Conservation (phyloP, 1,284 basidiomycete genomes). For the Leccinum pachyderme region DNA sequence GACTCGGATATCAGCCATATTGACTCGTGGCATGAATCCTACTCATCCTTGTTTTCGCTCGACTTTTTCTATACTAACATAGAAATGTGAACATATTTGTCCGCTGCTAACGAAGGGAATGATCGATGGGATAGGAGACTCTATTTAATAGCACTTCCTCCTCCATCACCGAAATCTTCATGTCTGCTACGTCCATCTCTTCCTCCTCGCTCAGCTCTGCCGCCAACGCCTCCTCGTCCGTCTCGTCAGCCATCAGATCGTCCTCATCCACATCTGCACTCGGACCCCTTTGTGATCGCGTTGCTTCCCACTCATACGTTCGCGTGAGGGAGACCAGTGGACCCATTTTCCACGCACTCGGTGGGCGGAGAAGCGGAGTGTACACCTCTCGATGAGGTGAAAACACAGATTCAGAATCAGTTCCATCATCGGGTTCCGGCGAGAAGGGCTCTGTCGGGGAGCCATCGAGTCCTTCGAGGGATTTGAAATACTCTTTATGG, state of each 20-base stretch:
- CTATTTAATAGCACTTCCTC: slow-evolving; percentile 35
- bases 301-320: slow-evolving; percentile 21
- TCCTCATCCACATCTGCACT: slow-evolving; percentile 19
- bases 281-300: slow-evolving; percentile 19
- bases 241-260: slow-evolving; percentile 38
- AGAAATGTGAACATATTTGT: too few relatives aligned
- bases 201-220: slow-evolving; percentile 50
- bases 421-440: not conserved
- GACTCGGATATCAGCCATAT: too few relatives aligned
- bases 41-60: too few relatives aligned
- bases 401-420: slow-evolving; percentile 7
- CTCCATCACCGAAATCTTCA: slow-evolving; percentile 13
- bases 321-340: slow-evolving; percentile 15
- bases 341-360: slow-evolving; percentile 19
- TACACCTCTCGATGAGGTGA: slow-evolving; percentile 25
- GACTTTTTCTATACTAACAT: too few relatives aligned
- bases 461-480: slow-evolving; percentile 23
- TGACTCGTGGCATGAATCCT: too few relatives aligned
- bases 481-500: slow-evolving; percentile 38
- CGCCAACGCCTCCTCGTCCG: slow-evolving; percentile 42
- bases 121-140: not conserved
- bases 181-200: slow-evolving; percentile 43
- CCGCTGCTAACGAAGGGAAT: too few relatives aligned
- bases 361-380: slow-evolving; percentile 30
- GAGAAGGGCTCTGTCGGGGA: slow-evolving; percentile 2